These are phyloP conservation scores for Trichoderma sp. DNA, from an alignment of 2,329 filamentous ascomycete genomes.

Conservation along the genomic window DNA sequence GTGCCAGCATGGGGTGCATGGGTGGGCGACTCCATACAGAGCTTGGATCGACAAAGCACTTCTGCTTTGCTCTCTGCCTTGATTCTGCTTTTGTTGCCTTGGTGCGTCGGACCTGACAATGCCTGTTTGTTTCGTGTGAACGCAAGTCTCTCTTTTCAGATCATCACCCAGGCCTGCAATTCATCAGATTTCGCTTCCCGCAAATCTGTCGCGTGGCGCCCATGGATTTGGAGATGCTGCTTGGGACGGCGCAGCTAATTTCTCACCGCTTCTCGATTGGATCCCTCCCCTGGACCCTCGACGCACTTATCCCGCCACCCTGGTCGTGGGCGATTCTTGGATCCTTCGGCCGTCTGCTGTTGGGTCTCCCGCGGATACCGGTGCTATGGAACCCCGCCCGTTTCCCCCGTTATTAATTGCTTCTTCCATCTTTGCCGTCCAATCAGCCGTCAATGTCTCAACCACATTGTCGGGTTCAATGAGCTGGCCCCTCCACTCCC, in stretches of 20 bases:
- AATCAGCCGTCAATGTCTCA: conserved; percentile 12
- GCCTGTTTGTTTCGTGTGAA: background rate
- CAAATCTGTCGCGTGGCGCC: conserved; percentile 16
- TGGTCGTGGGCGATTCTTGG: background rate
- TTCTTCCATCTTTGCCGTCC: conserved; percentile 7
- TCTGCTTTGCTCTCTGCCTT: background rate
- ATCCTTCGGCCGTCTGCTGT: background rate
- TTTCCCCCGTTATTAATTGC: conserved; percentile 7
- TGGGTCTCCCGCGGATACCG: conserved; percentile 4
- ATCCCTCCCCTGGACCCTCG: background rate
- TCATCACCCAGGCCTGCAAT: background rate
- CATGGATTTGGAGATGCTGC: conserved; percentile 1
- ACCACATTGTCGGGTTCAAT: conserved; percentile 21
- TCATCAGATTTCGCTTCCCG: conserved; percentile 16
- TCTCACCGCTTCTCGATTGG: conserved; percentile 19
- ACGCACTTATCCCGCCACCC: background rate
- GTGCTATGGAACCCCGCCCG: conserved; percentile 10
- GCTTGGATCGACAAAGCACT: background rate
- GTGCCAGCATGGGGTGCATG: background rate
- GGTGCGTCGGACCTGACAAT: background rate
- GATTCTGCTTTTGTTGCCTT: background rate
- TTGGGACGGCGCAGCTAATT: conserved; percentile 1
- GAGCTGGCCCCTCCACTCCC: background rate
- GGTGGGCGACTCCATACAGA: background rate
- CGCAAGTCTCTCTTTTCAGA: background rate